phyloP scores from a whole-genome alignment of 768 basidiomycete genomes.

The Tulasnella sp. region DNA sequence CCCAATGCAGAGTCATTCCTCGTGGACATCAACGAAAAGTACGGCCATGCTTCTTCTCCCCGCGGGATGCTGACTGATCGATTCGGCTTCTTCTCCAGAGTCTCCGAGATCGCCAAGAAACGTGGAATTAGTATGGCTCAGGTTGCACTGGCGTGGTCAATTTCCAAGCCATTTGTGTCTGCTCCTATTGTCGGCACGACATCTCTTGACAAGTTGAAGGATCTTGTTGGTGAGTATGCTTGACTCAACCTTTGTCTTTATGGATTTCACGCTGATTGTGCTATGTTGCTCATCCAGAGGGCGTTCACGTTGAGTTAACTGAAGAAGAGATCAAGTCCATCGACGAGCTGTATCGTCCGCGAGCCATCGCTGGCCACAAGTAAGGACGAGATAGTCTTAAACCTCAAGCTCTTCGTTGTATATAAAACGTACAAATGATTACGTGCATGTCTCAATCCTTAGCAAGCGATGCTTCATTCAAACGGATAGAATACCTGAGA shows the following conservation, averaged over 20 bases:
- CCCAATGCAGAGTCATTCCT: background rate
- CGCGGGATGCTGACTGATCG: too few relatives aligned
- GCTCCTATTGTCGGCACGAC: conserved; percentile 25
- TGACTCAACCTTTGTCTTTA: background rate
- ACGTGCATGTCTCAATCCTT: background rate
- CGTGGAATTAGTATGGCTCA: conserved; percentile 39
- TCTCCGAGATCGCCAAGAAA: conserved; percentile 37
- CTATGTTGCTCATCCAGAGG: background rate
- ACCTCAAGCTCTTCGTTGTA: background rate
- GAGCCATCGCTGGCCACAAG: conserved; percentile 36
- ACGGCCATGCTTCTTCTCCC: background rate
- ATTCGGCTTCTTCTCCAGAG: background rate
- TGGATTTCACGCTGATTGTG: background rate
- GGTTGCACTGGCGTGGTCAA: conserved; percentile 35
- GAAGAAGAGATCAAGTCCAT: conserved; percentile 40
- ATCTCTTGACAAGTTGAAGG: conserved; percentile 35
- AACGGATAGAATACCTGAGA: too few relatives aligned
- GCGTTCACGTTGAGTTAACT: conserved; percentile 33
- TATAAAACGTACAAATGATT: background rate
- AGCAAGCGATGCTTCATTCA: background rate
- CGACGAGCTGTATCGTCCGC: conserved; percentile 37
- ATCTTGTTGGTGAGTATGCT: conserved; percentile 46
- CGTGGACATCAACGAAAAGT: conserved; percentile 1
- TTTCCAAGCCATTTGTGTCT: conserved; percentile 20
- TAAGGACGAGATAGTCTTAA: background rate